phyloP scores from a whole-genome alignment of 2,329 filamentous ascomycete genomes.

The Albophoma yamanashiensis region DNA sequence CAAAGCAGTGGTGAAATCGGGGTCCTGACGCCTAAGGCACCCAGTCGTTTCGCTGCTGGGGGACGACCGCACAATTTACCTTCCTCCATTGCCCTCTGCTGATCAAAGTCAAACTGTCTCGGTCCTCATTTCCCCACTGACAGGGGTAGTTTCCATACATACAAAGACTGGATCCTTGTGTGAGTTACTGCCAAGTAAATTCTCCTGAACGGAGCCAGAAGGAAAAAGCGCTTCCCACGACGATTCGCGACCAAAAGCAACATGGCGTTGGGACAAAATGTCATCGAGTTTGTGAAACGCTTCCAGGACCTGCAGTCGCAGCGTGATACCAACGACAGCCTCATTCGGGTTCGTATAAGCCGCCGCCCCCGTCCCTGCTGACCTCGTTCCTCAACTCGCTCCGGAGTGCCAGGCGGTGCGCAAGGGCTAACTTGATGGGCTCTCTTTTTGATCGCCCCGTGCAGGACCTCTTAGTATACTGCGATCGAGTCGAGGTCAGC shows the following conservation, averaged over 20 bases:
- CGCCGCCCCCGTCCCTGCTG: not conserved
- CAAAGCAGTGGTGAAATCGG: not conserved
- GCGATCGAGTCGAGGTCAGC: conserved; percentile 29
- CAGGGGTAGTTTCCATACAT: not conserved
- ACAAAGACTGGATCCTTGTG: not conserved
- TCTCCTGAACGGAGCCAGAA: not conserved
- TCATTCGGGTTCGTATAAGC: conserved; percentile 34
- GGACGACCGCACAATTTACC: not conserved
- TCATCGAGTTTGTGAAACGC: conserved; percentile 36
- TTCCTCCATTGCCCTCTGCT: not conserved
- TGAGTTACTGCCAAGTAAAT: not conserved
- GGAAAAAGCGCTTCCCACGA: too few species aligned
- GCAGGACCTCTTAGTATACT: conserved; percentile 21
- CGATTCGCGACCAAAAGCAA: not conserved
- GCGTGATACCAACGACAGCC: conserved; percentile 27
- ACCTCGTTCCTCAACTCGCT: not conserved
- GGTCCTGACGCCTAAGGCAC: not conserved
- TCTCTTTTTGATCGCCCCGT: not conserved
- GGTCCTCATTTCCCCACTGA: not conserved
- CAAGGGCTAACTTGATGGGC: not conserved
- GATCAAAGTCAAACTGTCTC: not conserved
- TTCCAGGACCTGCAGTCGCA: conserved; percentile 32
- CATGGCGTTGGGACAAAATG: conserved; percentile 15
- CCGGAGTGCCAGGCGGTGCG: not conserved
- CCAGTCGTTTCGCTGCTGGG: not conserved